These are phyloP conservation scores for Fusarium newnesense DNA, from an alignment of 2,329 filamentous ascomycete genomes.

Conservation along the genomic window DNA sequence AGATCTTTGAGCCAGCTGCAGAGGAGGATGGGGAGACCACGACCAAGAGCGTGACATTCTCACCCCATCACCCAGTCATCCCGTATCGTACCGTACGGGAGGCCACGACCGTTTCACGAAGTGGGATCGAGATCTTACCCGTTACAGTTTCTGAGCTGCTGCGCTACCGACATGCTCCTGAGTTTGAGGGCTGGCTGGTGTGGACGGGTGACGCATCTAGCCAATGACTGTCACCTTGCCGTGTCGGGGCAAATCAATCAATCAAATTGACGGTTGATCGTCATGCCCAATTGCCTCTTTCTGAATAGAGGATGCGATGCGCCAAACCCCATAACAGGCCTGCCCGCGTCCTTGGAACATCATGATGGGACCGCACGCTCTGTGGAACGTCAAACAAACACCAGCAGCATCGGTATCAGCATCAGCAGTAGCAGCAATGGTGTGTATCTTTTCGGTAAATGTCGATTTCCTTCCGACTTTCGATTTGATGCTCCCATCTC, in stretches of 20 bases:
- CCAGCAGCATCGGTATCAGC: background rate
- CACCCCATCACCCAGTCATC: slow-evolving; percentile 20
- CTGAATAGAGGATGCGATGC: slow-evolving; percentile 30
- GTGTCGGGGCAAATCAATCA: slow-evolving; percentile 29
- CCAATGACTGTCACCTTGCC: slow-evolving; percentile 21
- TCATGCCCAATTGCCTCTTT: slow-evolving; percentile 25
- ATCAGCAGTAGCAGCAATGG: background rate
- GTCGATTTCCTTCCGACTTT: slow-evolving; percentile 1
- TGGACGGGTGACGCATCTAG: slow-evolving; percentile 21
- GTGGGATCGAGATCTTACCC: slow-evolving; percentile 45
- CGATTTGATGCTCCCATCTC: background rate
- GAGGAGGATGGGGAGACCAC: slow-evolving; percentile 22
- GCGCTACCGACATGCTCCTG: slow-evolving; percentile 22
- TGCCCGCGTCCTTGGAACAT: slow-evolving; percentile 32
- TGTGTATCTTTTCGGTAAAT: slow-evolving; percentile 4
- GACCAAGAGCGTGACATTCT: slow-evolving; percentile 26
- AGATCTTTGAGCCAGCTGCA: slow-evolving; percentile 6
- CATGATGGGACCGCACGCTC: slow-evolving; percentile 18
- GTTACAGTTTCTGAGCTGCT: slow-evolving; percentile 26
- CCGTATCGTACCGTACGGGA: slow-evolving; percentile 2
- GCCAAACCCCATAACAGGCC: slow-evolving; percentile 24
- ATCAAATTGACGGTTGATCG: slow-evolving; percentile 35
- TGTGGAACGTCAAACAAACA: slow-evolving; percentile 22
- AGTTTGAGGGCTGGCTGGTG: slow-evolving; percentile 10
- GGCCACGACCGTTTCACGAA: slow-evolving; percentile 33